phyloP scores from a whole-genome alignment of 2,329 filamentous ascomycete species.

The Exophiala calicioides region DNA sequence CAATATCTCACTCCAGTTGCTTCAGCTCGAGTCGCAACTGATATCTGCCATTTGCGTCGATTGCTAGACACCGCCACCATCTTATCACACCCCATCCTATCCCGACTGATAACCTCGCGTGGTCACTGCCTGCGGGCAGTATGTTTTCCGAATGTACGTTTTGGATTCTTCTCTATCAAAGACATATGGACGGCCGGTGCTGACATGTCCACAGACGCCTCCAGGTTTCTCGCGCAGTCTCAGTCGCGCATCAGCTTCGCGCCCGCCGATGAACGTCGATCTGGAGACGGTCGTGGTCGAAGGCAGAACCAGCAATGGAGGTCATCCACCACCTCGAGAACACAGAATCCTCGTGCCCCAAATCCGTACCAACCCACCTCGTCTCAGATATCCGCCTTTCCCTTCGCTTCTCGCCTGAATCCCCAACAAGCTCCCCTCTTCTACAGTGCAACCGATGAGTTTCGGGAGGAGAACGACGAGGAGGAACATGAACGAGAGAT shows the following conservation, averaged over 20 bases:
- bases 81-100: constrained; percentile 15
- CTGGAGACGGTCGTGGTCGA: constrained; percentile 51
- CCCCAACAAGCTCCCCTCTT: constrained; percentile 85
- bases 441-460: constrained; percentile 85
- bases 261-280: constrained; percentile 53
- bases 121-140: constrained; percentile 34
- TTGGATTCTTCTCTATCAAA: background rate
- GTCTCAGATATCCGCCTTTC: constrained; percentile 73
- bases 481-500: constrained; percentile 87
- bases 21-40: background rate
- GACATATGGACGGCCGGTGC: no score
- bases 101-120: constrained; percentile 21
- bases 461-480: constrained; percentile 89
- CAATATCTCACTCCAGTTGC: background rate
- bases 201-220: constrained; percentile 70
- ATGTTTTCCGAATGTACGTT: constrained; percentile 86
- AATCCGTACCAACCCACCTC: constrained; percentile 77
- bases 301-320: constrained; percentile 49
- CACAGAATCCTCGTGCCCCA: constrained; percentile 30
- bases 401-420: constrained; percentile 75
- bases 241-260: constrained; percentile 84
- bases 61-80: background rate
- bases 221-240: constrained; percentile 92
- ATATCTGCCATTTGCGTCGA: background rate
- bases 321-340: constrained; percentile 45